These are phyloP conservation scores for Verbena officinalis DNA, from an alignment of 257 asterid species.

Conservation along the genomic window DNA sequence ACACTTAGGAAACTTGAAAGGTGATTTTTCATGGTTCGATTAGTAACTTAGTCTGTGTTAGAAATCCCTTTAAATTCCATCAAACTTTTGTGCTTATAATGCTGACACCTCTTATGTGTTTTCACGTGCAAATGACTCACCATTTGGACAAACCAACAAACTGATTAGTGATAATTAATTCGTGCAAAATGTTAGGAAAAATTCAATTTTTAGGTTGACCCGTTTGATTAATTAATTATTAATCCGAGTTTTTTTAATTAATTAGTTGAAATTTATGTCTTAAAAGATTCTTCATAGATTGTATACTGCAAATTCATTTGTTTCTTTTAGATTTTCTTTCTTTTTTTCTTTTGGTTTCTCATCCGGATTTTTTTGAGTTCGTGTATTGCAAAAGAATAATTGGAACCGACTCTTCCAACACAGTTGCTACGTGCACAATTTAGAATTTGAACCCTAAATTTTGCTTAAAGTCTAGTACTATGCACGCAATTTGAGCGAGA, in stretches of 20 bases:
- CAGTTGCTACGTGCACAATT: too few species aligned
- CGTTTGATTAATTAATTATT: constrained; percentile 1
- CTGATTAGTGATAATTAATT: not conserved
- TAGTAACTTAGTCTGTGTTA: constrained; percentile 15
- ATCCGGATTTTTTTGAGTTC: too few species aligned
- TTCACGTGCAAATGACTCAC: constrained; percentile 57
- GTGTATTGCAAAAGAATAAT: too few species aligned
- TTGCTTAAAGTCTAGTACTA: too few species aligned
- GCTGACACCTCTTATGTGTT: constrained; percentile 20
- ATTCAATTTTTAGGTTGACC: not conserved
- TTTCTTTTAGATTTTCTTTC: too few species aligned
- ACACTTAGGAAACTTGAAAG: constrained; percentile 19
- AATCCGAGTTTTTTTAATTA: not conserved
- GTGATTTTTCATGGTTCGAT: not conserved
- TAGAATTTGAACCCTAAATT: too few species aligned
- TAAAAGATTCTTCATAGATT: too few species aligned
- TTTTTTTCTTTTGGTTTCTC: too few species aligned
- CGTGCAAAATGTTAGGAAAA: not conserved
- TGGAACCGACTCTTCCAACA: too few species aligned
- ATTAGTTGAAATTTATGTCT: not conserved
- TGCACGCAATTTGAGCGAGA: too few species aligned
- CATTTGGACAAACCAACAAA: constrained; percentile 31
- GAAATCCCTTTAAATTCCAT: not conserved
- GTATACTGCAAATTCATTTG: too few species aligned
- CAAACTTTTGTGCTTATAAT: not conserved